Evolutionary conservation across 306 rosid species (phyloP).

Genomic region (Cajanus cajan): DNA sequence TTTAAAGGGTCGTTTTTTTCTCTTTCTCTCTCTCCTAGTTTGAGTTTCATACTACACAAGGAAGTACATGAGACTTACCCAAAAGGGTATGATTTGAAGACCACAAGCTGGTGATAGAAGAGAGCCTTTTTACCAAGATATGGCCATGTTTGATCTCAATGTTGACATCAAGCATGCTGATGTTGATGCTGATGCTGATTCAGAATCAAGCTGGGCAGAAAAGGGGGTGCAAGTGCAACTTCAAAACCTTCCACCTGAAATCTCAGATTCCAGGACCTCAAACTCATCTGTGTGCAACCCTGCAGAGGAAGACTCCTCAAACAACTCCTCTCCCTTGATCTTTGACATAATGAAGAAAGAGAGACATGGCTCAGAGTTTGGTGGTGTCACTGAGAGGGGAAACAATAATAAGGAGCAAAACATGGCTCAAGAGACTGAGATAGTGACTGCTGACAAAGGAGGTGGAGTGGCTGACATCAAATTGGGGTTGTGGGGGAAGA

Average conservation of each 20-base stretch:
- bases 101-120: background rate
- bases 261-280: constrained; percentile 52
- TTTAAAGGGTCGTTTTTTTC: background rate
- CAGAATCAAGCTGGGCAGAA: constrained; percentile 31
- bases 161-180: constrained; percentile 20
- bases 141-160: constrained; percentile 70
- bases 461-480: too few species aligned
- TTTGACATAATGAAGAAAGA: constrained; percentile 47
- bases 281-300: constrained; percentile 44
- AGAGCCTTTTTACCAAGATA: background rate
- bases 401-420: background rate
- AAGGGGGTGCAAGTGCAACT: background rate
- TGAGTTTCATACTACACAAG: background rate
- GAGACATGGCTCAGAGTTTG: background rate
- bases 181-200: background rate
- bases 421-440: background rate
- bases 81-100: background rate
- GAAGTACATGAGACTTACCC: background rate
- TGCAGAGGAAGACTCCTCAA: constrained; percentile 37
- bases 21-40: background rate
- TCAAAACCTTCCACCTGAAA: constrained; percentile 10
- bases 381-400: background rate
- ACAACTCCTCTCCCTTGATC: constrained; percentile 34
- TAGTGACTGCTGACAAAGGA: too few species aligned
- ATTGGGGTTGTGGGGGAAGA: constrained; percentile 20